phyloP scores from a whole-genome alignment of 495 filamentous ascomycete species.

The Hypoxylon trugodes region DNA sequence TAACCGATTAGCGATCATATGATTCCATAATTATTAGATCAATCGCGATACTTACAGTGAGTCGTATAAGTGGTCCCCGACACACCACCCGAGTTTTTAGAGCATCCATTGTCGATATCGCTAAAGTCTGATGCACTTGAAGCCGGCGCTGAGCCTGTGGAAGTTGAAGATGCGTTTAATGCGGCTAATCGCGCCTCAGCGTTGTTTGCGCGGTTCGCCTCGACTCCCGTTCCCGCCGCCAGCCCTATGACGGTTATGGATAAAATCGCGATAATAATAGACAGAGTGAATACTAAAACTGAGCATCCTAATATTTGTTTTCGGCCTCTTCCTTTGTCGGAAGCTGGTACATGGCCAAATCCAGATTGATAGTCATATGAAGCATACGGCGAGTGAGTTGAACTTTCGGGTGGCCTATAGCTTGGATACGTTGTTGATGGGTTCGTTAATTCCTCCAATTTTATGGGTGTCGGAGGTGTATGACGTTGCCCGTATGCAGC shows the following conservation, averaged over 20 bases:
- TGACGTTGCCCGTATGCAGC: slow-evolving; percentile 11
- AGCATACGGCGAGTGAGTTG: slow-evolving; percentile 16
- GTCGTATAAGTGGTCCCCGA: slow-evolving; percentile 42
- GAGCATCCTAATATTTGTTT: slow-evolving; percentile 48
- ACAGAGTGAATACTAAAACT: slow-evolving; percentile 51
- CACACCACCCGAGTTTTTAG: slow-evolving; percentile 39
- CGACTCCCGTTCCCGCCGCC: slow-evolving; percentile 53
- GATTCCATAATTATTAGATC: not conserved
- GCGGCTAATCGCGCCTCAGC: slow-evolving; percentile 43
- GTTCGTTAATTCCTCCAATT: slow-evolving; percentile 22
- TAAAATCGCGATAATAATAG: slow-evolving; percentile 50
- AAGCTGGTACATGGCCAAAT: slow-evolving; percentile 15
- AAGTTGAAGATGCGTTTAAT: slow-evolving; percentile 35
- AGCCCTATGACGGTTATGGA: slow-evolving; percentile 54
- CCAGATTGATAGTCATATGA: slow-evolving; percentile 19
- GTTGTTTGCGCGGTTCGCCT: slow-evolving; percentile 50
- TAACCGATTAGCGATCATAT: slow-evolving; percentile 1
- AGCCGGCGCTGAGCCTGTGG: slow-evolving; percentile 33
- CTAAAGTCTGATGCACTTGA: slow-evolving; percentile 24
- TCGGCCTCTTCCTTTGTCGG: slow-evolving; percentile 15
- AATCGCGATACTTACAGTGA: slow-evolving; percentile 30
- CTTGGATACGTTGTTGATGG: slow-evolving; percentile 11
- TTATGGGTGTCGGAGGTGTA: slow-evolving; percentile 16
- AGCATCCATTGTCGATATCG: slow-evolving; percentile 50
- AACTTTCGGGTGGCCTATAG: slow-evolving; percentile 12